Conservation (phyloP, 805 yeast species). For the Komagataella kurtzmanii region DNA sequence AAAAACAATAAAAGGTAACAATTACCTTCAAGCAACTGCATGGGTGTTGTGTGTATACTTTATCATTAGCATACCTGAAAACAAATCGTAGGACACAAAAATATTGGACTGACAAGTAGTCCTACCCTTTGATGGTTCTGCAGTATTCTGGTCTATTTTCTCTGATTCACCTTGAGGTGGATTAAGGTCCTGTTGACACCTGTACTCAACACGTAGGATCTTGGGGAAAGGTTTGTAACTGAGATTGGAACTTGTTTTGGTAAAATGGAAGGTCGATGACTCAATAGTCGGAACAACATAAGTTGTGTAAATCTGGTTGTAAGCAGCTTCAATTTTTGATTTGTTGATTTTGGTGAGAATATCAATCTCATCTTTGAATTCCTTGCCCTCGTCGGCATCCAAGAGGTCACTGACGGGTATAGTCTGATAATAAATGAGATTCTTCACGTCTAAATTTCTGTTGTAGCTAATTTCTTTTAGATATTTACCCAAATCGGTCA, state of each 20-base stretch:
- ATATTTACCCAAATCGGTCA: not conserved
- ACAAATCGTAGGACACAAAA: conserved; percentile 12
- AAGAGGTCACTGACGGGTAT: not conserved
- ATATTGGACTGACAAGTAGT: conserved; percentile 14
- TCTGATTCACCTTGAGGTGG: not conserved
- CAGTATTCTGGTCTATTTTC: conserved; percentile 1
- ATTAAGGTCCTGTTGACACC: not conserved
- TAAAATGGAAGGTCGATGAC: not conserved
- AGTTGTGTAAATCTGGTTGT: not conserved
- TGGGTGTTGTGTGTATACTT: conserved; percentile 18
- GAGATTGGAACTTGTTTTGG: not conserved
- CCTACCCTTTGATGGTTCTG: conserved; percentile 3
- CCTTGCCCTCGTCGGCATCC: not conserved
- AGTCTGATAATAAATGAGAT: not conserved
- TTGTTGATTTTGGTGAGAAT: not conserved
- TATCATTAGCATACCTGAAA: conserved; percentile 13
- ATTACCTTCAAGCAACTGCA: conserved; percentile 1
- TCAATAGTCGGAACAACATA: not conserved
- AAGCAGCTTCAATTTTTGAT: not conserved
- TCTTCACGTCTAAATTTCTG: not conserved
- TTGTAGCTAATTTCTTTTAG: not conserved
- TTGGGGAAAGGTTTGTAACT: not conserved
- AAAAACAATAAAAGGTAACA: not conserved
- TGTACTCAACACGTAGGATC: not conserved
- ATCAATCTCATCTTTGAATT: conserved; percentile 2